Evolutionary conservation across 2,329 filamentous ascomycete species (phyloP).

Genomic region (Ophiostoma himal-ulmi): DNA sequence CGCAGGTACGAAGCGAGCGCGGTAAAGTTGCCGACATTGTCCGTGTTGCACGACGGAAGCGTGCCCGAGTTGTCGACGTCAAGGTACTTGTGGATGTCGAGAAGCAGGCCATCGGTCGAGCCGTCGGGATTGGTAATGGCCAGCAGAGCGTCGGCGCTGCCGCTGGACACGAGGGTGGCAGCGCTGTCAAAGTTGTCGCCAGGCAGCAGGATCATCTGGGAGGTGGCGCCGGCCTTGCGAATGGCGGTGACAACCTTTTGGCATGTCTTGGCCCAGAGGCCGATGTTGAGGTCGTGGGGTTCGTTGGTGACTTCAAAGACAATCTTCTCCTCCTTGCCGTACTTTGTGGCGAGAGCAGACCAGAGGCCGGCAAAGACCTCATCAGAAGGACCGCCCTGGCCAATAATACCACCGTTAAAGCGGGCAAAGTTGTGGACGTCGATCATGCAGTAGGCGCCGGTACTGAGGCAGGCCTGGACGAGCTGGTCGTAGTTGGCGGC

Average conservation of each 20-base stretch:
- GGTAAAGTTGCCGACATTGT: constrained; percentile 37
- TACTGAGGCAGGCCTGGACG: constrained; percentile 44
- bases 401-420: constrained; percentile 58
- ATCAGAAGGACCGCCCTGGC: constrained; percentile 58
- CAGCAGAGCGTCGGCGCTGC: constrained; percentile 46
- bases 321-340: constrained; percentile 48
- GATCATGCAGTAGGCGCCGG: constrained; percentile 46
- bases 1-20: constrained; percentile 35
- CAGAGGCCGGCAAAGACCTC: constrained; percentile 57
- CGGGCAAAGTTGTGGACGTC: constrained; percentile 54
- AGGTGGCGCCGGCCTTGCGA: constrained; percentile 54
- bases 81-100: constrained; percentile 58
- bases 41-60: constrained; percentile 45
- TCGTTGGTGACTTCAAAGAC: constrained; percentile 66
- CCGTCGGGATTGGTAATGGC: constrained; percentile 55
- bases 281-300: constrained; percentile 55
- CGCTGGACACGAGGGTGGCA: constrained; percentile 40
- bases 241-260: constrained; percentile 62
- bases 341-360: constrained; percentile 53
- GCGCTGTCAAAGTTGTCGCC: constrained; percentile 40
- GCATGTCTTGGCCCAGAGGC: constrained; percentile 53
- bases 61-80: constrained; percentile 53
- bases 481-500: constrained; percentile 44
- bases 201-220: constrained; percentile 58
- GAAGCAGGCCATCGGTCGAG: constrained; percentile 48